Percentiles rank a stretch among this genome's conserved stretches.
Evolutionary conservation across 768 basidiomycete species (phyloP).

Genomic region (Lentinus tigrinus): DNA sequence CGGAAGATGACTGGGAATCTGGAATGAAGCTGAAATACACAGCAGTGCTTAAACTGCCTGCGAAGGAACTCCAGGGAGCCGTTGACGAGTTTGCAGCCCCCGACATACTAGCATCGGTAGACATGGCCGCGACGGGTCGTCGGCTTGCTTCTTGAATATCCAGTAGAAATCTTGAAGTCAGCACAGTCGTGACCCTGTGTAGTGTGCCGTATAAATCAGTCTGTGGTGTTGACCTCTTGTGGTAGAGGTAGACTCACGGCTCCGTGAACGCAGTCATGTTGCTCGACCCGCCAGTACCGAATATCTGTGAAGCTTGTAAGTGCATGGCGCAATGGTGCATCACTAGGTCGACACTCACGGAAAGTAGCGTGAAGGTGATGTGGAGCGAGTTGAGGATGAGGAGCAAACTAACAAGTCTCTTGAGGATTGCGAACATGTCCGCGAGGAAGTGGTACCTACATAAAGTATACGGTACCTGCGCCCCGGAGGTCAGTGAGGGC

Average conservation of each 20-base stretch:
- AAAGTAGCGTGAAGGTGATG: background rate
- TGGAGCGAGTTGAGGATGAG: background rate
- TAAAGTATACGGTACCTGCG: background rate
- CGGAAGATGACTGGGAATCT: too few relatives aligned
- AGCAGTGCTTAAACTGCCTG: too few relatives aligned
- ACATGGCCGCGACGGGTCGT: background rate
- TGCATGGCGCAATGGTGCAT: background rate
- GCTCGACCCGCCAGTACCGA: background rate
- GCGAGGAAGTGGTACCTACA: background rate
- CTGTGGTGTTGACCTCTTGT: too few relatives aligned
- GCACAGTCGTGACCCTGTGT: background rate
- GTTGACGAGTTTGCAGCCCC: too few relatives aligned
- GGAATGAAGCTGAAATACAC: too few relatives aligned
- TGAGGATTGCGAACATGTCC: background rate
- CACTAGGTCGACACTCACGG: background rate
- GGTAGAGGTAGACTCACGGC: background rate
- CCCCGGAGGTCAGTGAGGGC: background rate
- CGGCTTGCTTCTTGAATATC: slow-evolving; percentile 4
- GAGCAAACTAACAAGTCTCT: background rate
- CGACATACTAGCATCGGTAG: too few relatives aligned
- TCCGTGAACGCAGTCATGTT: background rate
- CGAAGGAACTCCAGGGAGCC: too few relatives aligned
- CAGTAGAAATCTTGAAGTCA: slow-evolving; percentile 3
- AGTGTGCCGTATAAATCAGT: too few relatives aligned
- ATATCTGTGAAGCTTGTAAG: background rate